Evolutionary conservation across 306 rosid genomes (phyloP), one percentile per base, ranked within the genome.

Genomic region (Benincasa hispida): DNA sequence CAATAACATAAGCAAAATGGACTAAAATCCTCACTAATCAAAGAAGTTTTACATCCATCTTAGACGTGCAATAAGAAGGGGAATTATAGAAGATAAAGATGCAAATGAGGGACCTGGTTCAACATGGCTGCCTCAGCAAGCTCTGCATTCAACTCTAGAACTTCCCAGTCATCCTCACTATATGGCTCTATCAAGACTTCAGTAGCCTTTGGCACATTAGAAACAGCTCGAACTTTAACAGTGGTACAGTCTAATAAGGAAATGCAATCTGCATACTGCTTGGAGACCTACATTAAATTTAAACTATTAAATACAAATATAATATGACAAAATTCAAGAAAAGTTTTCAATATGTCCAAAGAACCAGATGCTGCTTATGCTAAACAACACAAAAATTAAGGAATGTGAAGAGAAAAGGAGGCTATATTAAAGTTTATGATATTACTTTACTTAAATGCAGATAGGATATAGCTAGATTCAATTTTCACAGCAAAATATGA

Each of bases 131-230:
- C 92, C 84, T 93, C 97, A 10, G 98, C 98, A 47, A 84, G 88
- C 74, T 93, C 93, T 0, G 97, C 81, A 63, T 91, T 91, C 41
- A 93, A 92, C 86, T 91, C 98, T 86, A 93, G 50, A 47, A 93
- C 91, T 76, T 93, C 98, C 98, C 98, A 93, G 57, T 93, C 98
- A 82, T 93, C 98, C 81, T 91, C 98, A 1, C 88, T 83, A 47
- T 79, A 69, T 5, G 98, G 98, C 75, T 91, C 96, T 8, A 93
- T 80, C 2, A 89, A 80, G 21, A 93, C 87, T 12, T 81, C 75
- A 79, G 91, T 85, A 68, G 98, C 97, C 72, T 87, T 88, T 1
- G 87, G 82, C 27, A 90, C 91, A 65, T 77, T 85, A n/a, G 85
- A 77, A 76, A 86, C 81, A 35, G 80, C 97, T 73, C 86, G 89